Evolutionary conservation across 2,329 filamentous ascomycete species (phyloP), one percentile per base, ranked within the genome.

Genomic region (Beauveria varroae): DNA sequence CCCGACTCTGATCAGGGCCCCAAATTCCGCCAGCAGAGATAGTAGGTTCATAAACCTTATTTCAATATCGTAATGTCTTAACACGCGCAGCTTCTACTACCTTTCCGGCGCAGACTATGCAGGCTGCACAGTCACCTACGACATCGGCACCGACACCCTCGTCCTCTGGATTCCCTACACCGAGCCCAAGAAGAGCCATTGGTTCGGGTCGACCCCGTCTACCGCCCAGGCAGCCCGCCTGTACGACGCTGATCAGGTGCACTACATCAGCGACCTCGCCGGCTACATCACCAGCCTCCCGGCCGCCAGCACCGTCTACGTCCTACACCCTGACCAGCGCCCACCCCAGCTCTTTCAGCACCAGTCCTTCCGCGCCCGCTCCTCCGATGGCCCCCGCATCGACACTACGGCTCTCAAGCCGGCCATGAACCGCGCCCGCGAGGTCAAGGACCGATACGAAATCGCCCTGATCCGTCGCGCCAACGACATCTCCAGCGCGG

Each of bases 401-500:
- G 79, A 88, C 71, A 72, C 74, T 49, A 70, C 71, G 16, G 75
- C 74, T 10, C 79, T 97, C 10, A 82, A 82, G 65, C 81, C 81
- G 1, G 89, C 90, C 55, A 93, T 97, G 75, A 88, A 96, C 70
- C 81, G 85, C 60, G 87, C 88, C 24, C 88, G 93, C 37, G 88
- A 93, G 1, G 80, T 90, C 73, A 98, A 98, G 77, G 87, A 90
- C 52, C 81, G 83, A n/a, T 91, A 96, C 71, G 93, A 99, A 71
- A 81, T 98, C 57, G 86, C 84, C 4, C 83, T 95, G 66, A 88
- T 98, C 68, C 86, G 88, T 18, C 86, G 86, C 62, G 93, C 95
- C 40, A 95, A 93, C 70, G 83, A 81, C 47, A 86, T 98, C 65
- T 92, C 91, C 3, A 87, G 89, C 1, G 79, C 81, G 40, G 95